phyloP scores from a whole-genome alignment of 1,139 yeast genomes.

The Saccharomycopsis hybrid region DNA sequence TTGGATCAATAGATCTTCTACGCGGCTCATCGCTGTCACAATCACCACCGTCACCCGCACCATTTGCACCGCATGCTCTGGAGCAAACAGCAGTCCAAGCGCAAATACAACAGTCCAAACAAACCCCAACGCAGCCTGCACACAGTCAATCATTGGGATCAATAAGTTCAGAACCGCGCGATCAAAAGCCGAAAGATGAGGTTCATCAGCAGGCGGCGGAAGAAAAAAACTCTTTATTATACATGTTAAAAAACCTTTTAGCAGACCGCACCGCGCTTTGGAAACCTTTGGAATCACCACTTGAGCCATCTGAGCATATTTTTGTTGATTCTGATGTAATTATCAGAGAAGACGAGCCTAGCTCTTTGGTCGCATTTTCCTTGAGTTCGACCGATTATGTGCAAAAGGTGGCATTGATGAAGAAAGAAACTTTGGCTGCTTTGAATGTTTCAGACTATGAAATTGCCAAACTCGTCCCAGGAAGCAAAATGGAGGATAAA shows the following conservation, averaged over 20 bases:
- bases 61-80: neutral
- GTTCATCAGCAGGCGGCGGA: conserved; percentile 26
- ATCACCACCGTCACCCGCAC: neutral
- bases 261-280: conserved; percentile 86
- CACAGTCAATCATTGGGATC: neutral
- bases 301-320: conserved; percentile 74
- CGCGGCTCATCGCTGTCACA: no score
- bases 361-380: conserved; percentile 90
- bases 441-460: conserved; percentile 5
- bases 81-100: no score
- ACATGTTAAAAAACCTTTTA: conserved; percentile 87
- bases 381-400: conserved; percentile 76
- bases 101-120: neutral
- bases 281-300: conserved; percentile 85
- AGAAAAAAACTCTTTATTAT: conserved; percentile 71
- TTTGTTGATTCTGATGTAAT: conserved; percentile 92
- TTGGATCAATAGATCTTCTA: neutral
- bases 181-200: neutral
- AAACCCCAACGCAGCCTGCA: neutral
- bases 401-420: conserved; percentile 44
- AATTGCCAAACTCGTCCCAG: conserved; percentile 7
- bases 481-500: conserved; percentile 12
- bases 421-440: neutral
- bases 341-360: conserved; percentile 94
- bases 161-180: neutral